Evolutionary conservation across 371 early-diverging fungal genomes (phyloP), one percentile per base, ranked within the genome.

Genomic region (Apophysomyces trapeziformis): DNA sequence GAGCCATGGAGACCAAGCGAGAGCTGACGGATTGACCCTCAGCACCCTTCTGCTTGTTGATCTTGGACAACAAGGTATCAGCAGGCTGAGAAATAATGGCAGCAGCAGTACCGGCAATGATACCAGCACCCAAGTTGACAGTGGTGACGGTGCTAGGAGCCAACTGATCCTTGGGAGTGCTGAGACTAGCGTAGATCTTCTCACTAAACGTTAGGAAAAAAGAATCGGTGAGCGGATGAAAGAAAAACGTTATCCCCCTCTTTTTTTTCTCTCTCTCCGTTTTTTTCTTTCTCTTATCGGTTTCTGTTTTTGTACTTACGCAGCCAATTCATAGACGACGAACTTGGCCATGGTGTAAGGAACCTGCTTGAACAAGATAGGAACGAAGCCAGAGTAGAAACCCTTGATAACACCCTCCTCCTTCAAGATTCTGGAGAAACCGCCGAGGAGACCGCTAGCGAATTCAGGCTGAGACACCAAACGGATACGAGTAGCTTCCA

Each of bases 341-440:
- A 96, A 97, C 86, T 96, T 96, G 76, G 94, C 94, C 89, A 97
- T 94, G 64, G 97, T 97, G 85, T 97, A 97, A 44, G 96, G 96
- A 61, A 96, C 88, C 80, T 96, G 95, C 68, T 92, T 87, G 68
- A 87, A 75, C 90, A 92, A 90, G 65, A 95, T 87, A 26, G 95
- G 95, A 14, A 85, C 81, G 47, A 95, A 74, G 18, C 92, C 92
- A 66, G 84, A 85, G 76, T 89, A 92, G 72, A 92, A 90, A 0
- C 93, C 89, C 70, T 77, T 79, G 54, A 87, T 44, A 11, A 66
- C 70, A 63, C 92, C 93, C 67, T 89, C 87, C 47, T 38, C 93
- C 92, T 71, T 88, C 89, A 59, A 68, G 66, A 87, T 63, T 56
- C 86, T 76, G 58, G 67, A 39, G 74, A 86, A 85, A 57, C 86